These are phyloP conservation scores for Fusarium sp. DNA, from an alignment of 2,329 filamentous ascomycete genomes.

Conservation along the genomic window DNA sequence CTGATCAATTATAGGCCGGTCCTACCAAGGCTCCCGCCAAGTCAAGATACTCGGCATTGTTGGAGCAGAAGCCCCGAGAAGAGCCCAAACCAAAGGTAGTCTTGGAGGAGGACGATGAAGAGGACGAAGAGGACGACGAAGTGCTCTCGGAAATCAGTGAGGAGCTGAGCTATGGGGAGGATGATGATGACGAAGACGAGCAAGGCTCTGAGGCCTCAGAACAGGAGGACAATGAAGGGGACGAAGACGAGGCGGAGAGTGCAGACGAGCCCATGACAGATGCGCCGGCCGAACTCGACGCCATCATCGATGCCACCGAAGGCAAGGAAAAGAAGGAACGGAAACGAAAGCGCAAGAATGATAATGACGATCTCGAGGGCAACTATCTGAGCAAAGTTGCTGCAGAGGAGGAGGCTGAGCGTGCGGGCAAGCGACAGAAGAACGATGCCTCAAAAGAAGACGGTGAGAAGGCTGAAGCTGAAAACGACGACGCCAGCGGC, in stretches of 20 bases:
- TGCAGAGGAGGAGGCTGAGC: conserved; percentile 67
- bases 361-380: conserved; percentile 76
- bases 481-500: conserved; percentile 58
- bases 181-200: conserved; percentile 42
- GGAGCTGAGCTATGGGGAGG: conserved; percentile 49
- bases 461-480: conserved; percentile 47
- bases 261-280: conserved; percentile 50
- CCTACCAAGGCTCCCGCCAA: conserved; percentile 60
- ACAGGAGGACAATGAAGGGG: conserved; percentile 38
- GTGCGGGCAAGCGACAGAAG: conserved; percentile 66
- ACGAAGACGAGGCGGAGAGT: conserved; percentile 53
- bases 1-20: conserved; percentile 55
- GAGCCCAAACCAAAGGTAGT: conserved; percentile 35
- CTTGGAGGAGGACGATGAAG: conserved; percentile 41
- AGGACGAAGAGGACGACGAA: conserved; percentile 48
- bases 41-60: conserved; percentile 55
- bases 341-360: conserved; percentile 75
- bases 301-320: conserved; percentile 48
- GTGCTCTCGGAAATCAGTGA: conserved; percentile 48
- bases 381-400: conserved; percentile 75
- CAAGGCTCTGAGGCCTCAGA: conserved; percentile 41
- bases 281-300: conserved; percentile 50
- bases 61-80: conserved; percentile 48
- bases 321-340: conserved; percentile 56
- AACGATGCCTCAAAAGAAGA: conserved; percentile 44